Percentiles rank a stretch among this genome's conserved stretches.
Evolutionary conservation across 2,329 filamentous ascomycete species (phyloP).

Genomic region (Fusarium pseudoanthophilum): DNA sequence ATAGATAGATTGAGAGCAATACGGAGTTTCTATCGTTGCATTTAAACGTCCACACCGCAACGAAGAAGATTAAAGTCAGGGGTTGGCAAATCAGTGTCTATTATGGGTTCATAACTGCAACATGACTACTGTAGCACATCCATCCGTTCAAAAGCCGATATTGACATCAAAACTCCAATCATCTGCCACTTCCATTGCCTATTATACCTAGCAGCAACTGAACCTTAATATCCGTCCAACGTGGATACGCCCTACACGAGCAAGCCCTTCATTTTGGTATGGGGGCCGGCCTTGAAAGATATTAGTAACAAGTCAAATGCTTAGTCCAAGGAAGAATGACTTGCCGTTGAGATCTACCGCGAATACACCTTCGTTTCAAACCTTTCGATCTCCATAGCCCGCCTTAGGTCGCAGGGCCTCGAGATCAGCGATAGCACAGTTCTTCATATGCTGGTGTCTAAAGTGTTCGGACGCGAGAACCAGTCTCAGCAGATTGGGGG

Average conservation of each 20-base stretch:
- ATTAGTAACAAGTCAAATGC: background rate
- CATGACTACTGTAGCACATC: background rate
- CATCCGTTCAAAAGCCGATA: background rate
- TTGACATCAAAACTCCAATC: background rate
- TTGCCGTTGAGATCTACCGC: background rate
- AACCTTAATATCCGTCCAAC: background rate
- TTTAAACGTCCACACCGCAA: background rate
- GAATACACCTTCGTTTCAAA: background rate
- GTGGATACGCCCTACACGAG: background rate
- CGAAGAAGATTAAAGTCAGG: background rate
- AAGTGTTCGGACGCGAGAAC: constrained; percentile 1
- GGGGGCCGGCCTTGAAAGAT: background rate
- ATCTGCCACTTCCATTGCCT: background rate
- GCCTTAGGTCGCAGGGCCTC: background rate
- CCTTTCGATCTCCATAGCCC: background rate
- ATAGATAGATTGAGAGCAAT: constrained; percentile 9
- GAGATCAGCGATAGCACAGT: background rate
- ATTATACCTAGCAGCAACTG: background rate
- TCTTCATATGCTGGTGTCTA: background rate
- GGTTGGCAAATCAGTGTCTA: background rate
- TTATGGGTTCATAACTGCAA: background rate
- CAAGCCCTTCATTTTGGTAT: background rate
- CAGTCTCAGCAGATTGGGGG: background rate
- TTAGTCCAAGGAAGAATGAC: background rate
- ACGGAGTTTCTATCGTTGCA: background rate